Base-by-base conservation (phyloP, 805 yeast genomes). In the Yamadazyma akitaensis region DNA sequence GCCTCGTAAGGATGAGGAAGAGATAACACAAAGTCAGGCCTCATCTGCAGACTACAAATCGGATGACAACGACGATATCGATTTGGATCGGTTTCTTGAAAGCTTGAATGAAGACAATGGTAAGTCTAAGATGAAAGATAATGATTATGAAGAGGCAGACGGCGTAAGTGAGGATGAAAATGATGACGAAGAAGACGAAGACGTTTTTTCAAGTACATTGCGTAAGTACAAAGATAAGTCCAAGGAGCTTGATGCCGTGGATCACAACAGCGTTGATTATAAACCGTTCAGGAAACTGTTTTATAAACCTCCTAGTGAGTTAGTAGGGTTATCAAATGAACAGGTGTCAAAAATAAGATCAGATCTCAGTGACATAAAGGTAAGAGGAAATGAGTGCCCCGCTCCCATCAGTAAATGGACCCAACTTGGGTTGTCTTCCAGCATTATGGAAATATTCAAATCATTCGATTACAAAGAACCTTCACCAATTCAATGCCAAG, bases 401-500 rank as follows among this genome's bases (percentile, higher is more conserved):
- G 71, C 73, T 21, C 97, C 97, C 0, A 79, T 89, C 0, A 57
- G 74, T 35, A 78, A 79, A 45, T 92, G 97, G 95, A 72, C 85
- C 2, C 92, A 88, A 51, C 68, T 90, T 46, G 96, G 96, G 0
- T 69, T 94, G 1, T 84, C 96, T 0, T 65, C 79, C 0, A 70
- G 75, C 1, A 72, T 83, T 1, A 70, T 80, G 68, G 64, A 74
- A 2, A 73, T 81, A 0, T 68, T 92, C 6, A 68, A 71, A 1
- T 71, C 75, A 2, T 61, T 85, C 9, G 62, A 71, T 7, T 91
- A 80, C 59, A 69, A 64, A 0, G 59, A 66, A 2, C 96, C 98
- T 1, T 88, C 97, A 0, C 80, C 97, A 0, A 89, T 94, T 45
- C 99, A 94, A 63, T 75, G 90, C 0, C 97, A 90, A 57, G 90